Percentiles rank a stretch among this genome's conserved stretches.
Conservation (phyloP, 441 rosid genomes). For the Iberis amara region DNA sequence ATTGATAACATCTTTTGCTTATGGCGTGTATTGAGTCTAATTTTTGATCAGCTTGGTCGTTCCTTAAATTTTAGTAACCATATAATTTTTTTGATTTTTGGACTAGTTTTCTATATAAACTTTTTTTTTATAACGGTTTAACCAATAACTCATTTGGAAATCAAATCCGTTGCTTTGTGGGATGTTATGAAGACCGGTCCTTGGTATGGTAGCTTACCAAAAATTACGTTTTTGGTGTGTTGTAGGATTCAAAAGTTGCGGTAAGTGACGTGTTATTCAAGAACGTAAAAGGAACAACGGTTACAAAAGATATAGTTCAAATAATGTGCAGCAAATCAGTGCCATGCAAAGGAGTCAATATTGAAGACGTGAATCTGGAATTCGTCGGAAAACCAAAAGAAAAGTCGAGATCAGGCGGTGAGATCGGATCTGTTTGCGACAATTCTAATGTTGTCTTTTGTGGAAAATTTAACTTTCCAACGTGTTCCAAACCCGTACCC, state of each 20-base stretch:
- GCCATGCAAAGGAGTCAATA: constrained; percentile 45
- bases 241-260: constrained; percentile 47
- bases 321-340: constrained; percentile 30
- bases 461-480: constrained; percentile 32
- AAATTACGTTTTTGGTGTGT: neutral
- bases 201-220: too few relatives aligned
- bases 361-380: constrained; percentile 37
- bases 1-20: too few relatives aligned
- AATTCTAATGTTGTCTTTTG: constrained; percentile 27
- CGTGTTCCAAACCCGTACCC: constrained; percentile 3
- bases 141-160: too few relatives aligned
- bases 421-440: constrained; percentile 31
- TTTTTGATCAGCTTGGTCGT: too few relatives aligned
- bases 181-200: too few relatives aligned
- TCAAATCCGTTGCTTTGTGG: too few relatives aligned
- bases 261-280: constrained; percentile 44
- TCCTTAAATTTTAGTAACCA: too few relatives aligned
- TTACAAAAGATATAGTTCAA: constrained; percentile 32
- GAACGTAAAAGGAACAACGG: constrained; percentile 57
- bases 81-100: too few relatives aligned
- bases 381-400: too few relatives aligned
- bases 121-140: too few relatives aligned
- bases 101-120: too few relatives aligned
- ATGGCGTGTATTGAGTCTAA: too few relatives aligned
- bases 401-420: neutral